A percentile compares a stretch with the other conserved stretches of the same genome.
These are phyloP conservation scores for Aphanomyces euteiches DNA, from an alignment of 352 stramenopile genomes.

Conservation along the genomic window DNA sequence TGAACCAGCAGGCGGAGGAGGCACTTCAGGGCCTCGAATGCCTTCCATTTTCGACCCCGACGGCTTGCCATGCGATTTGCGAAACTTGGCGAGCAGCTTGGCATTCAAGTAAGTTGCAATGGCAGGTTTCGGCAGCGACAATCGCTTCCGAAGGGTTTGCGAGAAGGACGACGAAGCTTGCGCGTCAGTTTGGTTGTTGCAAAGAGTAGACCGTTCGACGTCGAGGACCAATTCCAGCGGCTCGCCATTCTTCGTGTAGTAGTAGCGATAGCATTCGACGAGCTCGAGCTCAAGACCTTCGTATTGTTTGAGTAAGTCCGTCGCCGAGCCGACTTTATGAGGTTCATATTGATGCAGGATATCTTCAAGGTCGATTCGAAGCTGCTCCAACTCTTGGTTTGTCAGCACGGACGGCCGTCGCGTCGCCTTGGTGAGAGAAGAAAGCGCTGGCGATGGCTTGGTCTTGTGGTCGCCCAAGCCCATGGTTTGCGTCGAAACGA, in stretches of 20 bases:
- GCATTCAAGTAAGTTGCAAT: conserved; percentile 8
- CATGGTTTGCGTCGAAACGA: not conserved
- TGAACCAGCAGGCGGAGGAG: not conserved
- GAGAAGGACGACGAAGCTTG: not conserved
- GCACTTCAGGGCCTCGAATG: conserved; percentile 14
- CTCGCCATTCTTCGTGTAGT: conserved; percentile 10
- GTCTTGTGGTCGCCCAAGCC: not conserved
- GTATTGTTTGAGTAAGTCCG: conserved; percentile 17
- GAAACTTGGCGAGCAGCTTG: conserved; percentile 15
- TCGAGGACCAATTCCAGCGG: not conserved
- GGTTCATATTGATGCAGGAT: conserved; percentile 17
- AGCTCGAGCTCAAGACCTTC: conserved; percentile 22
- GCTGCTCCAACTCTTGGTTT: conserved; percentile 20
- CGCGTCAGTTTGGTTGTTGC: not conserved
- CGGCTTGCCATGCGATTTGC: not conserved
- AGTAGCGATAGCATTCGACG: conserved; percentile 22
- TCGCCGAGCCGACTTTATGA: conserved; percentile 2
- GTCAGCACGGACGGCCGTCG: not conserved
- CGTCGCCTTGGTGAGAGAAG: too few relatives aligned
- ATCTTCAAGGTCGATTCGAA: conserved; percentile 16
- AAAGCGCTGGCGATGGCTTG: not conserved
- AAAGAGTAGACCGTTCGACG: not conserved
- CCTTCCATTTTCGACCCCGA: conserved; percentile 21
- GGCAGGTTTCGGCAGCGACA: conserved; percentile 7
- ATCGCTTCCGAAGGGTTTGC: conserved; percentile 1